phyloP scores from a whole-genome alignment of 176 grass and related monocot genomes.

The Cocos nucifera region DNA sequence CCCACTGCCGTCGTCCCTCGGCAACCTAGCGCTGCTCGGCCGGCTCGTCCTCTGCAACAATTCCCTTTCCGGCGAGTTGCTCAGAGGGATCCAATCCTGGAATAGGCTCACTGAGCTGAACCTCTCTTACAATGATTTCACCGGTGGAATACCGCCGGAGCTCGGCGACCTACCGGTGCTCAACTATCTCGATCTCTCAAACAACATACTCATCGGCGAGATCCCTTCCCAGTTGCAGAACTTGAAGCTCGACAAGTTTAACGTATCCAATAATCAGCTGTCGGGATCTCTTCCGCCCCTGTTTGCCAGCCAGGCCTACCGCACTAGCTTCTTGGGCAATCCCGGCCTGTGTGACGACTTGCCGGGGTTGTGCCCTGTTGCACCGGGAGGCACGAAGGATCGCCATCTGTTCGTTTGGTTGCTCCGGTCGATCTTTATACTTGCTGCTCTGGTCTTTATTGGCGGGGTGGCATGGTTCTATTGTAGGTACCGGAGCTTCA shows the following conservation, averaged over 20 bases:
- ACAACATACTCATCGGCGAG: slow-evolving; percentile 52
- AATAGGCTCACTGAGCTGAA: slow-evolving; percentile 33
- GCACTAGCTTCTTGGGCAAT: slow-evolving; percentile 69
- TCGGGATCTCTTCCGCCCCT: slow-evolving; percentile 38
- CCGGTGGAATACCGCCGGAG: slow-evolving; percentile 54
- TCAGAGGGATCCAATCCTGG: slow-evolving; percentile 16
- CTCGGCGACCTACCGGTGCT: slow-evolving; percentile 30
- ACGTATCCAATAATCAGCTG: slow-evolving; percentile 65
- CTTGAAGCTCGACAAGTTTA: slow-evolving; percentile 36
- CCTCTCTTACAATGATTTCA: slow-evolving; percentile 53
- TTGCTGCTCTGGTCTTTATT: slow-evolving; percentile 15
- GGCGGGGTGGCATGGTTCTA: slow-evolving; percentile 22
- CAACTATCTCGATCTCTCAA: slow-evolving; percentile 55
- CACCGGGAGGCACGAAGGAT: background rate
- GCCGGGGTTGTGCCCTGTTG: slow-evolving; percentile 10
- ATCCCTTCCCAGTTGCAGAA: slow-evolving; percentile 41
- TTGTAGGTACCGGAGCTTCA: slow-evolving; percentile 23
- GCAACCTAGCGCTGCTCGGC: slow-evolving; percentile 17
- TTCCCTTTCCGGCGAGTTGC: slow-evolving; percentile 59
- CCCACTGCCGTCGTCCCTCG: slow-evolving; percentile 28
- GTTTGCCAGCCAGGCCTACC: slow-evolving; percentile 8
- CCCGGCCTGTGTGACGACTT: slow-evolving; percentile 45
- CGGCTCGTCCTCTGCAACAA: slow-evolving; percentile 57
- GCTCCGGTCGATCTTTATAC: background rate
- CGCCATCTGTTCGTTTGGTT: background rate